phyloP scores from a whole-genome alignment of 129 eudicot species.

The Daucus carota region DH1_v3.0 NC_030384.2:41380001-41380500 shows the following conservation, averaged over 20 bases:
- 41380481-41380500: constrained; percentile 71
- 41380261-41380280: constrained; percentile 76
- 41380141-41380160: neutral
- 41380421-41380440: constrained; percentile 15
- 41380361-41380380: constrained; percentile 95
- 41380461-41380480: constrained; percentile 51
- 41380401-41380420: constrained; percentile 38
- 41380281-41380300: constrained; percentile 74
- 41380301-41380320: constrained; percentile 78
- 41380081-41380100: neutral
- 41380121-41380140: neutral
- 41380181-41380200: neutral
- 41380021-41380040: neutral
- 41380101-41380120: neutral
- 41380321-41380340: constrained; percentile 65
- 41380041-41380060: neutral
- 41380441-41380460: constrained; percentile 40
- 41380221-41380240: neutral
- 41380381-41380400: constrained; percentile 85
- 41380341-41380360: constrained; percentile 86
- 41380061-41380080: neutral
- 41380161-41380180: neutral
- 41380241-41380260: constrained; percentile 3
- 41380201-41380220: neutral
- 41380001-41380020: neutral